Conservation (phyloP, 805 yeast genomes). For the Wickerhamomyces strasburgensis region DNA sequence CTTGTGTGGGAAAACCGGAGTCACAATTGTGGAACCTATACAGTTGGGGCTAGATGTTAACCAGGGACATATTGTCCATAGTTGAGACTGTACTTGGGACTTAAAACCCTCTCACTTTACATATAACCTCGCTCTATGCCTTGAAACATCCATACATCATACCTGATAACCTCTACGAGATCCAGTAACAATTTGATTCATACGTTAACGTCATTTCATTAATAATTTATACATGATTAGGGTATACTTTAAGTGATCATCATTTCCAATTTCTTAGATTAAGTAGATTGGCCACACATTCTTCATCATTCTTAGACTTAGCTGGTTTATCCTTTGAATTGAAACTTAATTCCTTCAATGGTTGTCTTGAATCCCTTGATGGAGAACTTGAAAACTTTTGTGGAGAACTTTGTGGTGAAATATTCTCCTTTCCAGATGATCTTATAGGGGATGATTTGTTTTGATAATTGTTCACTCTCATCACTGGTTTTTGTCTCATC, state of each 20-base stretch:
- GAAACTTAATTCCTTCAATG: conserved; percentile 13
- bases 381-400: background rate
- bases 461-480: conserved; percentile 20
- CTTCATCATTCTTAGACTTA: conserved; percentile 8
- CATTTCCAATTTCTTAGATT: conserved; percentile 6
- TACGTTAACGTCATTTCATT: background rate
- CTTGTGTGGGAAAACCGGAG: too few relatives aligned
- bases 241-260: background rate
- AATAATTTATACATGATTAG: too few relatives aligned
- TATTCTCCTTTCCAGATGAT: conserved; percentile 7
- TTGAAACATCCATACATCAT: too few relatives aligned
- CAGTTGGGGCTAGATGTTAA: too few relatives aligned
- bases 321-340: conserved; percentile 6
- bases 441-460: conserved; percentile 9
- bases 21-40: too few relatives aligned
- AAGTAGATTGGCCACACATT: conserved; percentile 14
- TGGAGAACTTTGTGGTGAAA: conserved; percentile 9
- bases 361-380: conserved; percentile 6
- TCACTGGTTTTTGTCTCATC: conserved; percentile 12
- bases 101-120: too few relatives aligned
- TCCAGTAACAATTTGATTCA: too few relatives aligned
- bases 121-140: too few relatives aligned
- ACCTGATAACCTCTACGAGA: too few relatives aligned
- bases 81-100: too few relatives aligned
- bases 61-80: too few relatives aligned